phyloP scores from a whole-genome alignment of 805 yeast species.

The Lipomyces yamanashiensis region DNA sequence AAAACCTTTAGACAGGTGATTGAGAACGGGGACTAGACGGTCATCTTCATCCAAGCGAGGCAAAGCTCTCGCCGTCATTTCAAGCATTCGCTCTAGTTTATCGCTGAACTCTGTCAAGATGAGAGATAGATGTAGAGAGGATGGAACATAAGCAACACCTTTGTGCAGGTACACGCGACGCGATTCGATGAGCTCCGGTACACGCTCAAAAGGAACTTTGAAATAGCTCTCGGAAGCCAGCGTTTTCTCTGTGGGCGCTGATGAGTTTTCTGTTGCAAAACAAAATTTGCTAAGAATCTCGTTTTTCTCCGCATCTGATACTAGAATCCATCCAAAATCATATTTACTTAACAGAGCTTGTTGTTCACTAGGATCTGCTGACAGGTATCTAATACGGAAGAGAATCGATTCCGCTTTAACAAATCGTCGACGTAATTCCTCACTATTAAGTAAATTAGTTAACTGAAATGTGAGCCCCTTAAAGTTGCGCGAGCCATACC shows the following conservation, averaged over 20 bases:
- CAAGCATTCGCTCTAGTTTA: constrained; percentile 56
- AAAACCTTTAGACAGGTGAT: constrained; percentile 76
- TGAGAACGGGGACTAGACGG: constrained; percentile 79
- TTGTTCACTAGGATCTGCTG: constrained; percentile 69
- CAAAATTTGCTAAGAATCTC: constrained; percentile 56
- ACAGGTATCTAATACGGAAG: constrained; percentile 72
- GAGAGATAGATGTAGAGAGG: constrained; percentile 73
- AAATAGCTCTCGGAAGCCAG: constrained; percentile 65
- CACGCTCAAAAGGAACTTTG: constrained; percentile 86
- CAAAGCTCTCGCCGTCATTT: constrained; percentile 72
- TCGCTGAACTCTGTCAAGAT: constrained; percentile 70
- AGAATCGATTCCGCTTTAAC: constrained; percentile 73
- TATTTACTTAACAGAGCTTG: constrained; percentile 58
- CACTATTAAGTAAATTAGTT: constrained; percentile 43
- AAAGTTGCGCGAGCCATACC: constrained; percentile 18
- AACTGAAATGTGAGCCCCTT: neutral
- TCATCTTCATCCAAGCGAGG: constrained; percentile 92
- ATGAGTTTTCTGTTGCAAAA: constrained; percentile 53
- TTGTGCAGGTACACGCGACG: constrained; percentile 67
- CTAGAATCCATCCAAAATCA: constrained; percentile 74
- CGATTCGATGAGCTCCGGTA: constrained; percentile 73
- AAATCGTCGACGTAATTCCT: constrained; percentile 81
- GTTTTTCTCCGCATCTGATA: constrained; percentile 63
- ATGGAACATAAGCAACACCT: constrained; percentile 87
- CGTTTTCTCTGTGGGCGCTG: constrained; percentile 38